phyloP scores from a whole-genome alignment of 2,329 filamentous ascomycete genomes.

The Chrysoporthe cubensis region DNA sequence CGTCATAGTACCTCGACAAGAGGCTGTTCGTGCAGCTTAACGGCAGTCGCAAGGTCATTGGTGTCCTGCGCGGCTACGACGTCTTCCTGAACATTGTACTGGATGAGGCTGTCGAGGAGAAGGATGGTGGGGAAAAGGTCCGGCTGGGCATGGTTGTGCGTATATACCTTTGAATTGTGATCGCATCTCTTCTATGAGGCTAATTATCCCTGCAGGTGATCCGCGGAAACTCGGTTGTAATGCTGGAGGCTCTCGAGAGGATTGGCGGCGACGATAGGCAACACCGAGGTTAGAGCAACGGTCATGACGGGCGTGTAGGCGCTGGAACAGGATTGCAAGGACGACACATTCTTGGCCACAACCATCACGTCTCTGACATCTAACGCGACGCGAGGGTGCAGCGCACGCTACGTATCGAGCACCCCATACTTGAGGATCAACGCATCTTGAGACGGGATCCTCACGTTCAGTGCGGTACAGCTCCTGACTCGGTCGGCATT shows the following conservation, averaged over 20 bases:
- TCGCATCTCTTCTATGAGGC: not conserved
- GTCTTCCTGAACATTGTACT: constrained; percentile 98
- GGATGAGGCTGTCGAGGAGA: constrained; percentile 96
- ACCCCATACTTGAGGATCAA: not conserved
- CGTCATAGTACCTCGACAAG: constrained; percentile 92
- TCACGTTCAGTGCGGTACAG: not conserved
- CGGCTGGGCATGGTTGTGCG: constrained; percentile 89
- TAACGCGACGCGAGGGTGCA: not conserved
- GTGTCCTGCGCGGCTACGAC: constrained; percentile 93
- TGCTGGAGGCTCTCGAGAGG: constrained; percentile 83
- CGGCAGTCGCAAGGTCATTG: constrained; percentile 95
- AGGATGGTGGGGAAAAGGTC: constrained; percentile 86
- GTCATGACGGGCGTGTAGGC: not conserved
- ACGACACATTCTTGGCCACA: not conserved
- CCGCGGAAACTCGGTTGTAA: constrained; percentile 96
- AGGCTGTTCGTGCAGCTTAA: constrained; percentile 97
- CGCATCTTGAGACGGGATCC: not conserved
- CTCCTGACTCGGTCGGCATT: not conserved
- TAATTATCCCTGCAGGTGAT: constrained; percentile 68
- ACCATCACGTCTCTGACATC: not conserved
- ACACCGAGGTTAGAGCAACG: constrained; percentile 31
- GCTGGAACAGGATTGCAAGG: not conserved
- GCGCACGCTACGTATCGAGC: no score
- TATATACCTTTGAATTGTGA: constrained; percentile 31
- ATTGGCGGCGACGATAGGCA: constrained; percentile 65